A percentile compares a stretch with the other conserved stretches of the same genome.
Conservation (phyloP, 2,329 filamentous ascomycete species). For the Diaporthe sp. region DNA sequence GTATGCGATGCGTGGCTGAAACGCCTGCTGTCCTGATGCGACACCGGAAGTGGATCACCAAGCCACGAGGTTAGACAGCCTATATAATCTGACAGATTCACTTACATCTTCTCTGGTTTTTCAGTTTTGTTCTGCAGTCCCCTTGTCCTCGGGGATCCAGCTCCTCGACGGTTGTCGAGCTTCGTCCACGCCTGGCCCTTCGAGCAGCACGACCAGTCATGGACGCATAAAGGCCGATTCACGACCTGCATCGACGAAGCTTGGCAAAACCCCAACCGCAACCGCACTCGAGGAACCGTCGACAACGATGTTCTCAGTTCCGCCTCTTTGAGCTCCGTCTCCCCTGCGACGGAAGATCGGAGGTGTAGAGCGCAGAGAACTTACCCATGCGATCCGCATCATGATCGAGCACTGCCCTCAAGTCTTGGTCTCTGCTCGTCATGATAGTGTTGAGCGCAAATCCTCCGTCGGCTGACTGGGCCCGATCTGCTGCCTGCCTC, state of each 20-base stretch:
- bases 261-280: background rate
- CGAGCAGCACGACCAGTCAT: background rate
- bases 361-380: constrained; percentile 37
- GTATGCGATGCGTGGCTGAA: constrained; percentile 22
- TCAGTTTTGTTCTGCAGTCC: background rate
- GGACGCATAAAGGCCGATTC: background rate
- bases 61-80: background rate
- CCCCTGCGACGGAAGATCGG: constrained; percentile 31
- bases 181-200: background rate
- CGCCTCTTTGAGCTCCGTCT: constrained; percentile 25
- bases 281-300: constrained; percentile 14
- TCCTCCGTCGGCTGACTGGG: constrained; percentile 36
- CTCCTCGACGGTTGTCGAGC: constrained; percentile 9
- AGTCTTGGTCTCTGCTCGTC: background rate
- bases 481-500: background rate
- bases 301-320: constrained; percentile 34
- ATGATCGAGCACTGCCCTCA: background rate
- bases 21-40: constrained; percentile 24
- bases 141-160: constrained; percentile 8
- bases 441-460: constrained; percentile 35
- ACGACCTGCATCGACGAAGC: background rate
- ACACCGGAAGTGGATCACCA: constrained; percentile 15
- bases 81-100: constrained; percentile 6
- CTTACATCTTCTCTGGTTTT: background rate
- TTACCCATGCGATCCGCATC: constrained; percentile 30